Evolutionary conservation across 495 filamentous ascomycete species (phyloP).

Genomic region (Penicillium tannophilum): DNA sequence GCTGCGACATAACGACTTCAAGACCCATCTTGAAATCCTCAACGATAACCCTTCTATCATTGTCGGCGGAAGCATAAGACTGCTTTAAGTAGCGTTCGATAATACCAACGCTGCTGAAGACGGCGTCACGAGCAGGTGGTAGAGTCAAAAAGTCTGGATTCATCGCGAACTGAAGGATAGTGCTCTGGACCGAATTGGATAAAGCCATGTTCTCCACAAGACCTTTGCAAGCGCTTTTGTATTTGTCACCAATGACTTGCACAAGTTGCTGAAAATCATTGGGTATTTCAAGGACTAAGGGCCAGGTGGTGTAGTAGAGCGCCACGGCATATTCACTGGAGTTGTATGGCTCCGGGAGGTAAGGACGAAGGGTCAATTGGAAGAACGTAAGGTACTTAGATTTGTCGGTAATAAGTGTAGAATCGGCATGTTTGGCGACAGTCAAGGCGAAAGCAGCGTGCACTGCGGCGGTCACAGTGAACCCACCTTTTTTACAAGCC

Average conservation of each 20-base stretch:
- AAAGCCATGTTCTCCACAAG: not conserved
- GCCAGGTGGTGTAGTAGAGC: not conserved
- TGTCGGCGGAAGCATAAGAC: not conserved
- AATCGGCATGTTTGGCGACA: not conserved
- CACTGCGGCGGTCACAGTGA: not conserved
- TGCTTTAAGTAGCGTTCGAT: not conserved
- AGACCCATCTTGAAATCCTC: not conserved
- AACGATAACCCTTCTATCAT: not conserved
- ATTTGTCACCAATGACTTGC: not conserved
- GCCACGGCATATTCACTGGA: not conserved
- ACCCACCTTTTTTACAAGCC: not conserved
- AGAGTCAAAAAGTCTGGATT: not conserved
- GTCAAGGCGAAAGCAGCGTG: conserved; percentile 3
- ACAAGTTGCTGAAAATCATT: not conserved
- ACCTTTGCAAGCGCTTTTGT: not conserved
- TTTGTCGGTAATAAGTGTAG: not conserved
- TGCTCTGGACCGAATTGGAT: not conserved
- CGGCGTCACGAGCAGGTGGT: not conserved
- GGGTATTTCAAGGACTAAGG: not conserved
- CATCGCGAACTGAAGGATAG: not conserved
- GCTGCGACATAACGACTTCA: not conserved
- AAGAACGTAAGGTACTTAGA: not conserved
- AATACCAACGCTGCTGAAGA: conserved; percentile 1
- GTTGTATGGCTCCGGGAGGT: not conserved
- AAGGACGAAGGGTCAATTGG: not conserved